These are phyloP conservation scores for Populus davidiana DNA, from an alignment of 345 rosid genomes.

Conservation along the genomic window DNA sequence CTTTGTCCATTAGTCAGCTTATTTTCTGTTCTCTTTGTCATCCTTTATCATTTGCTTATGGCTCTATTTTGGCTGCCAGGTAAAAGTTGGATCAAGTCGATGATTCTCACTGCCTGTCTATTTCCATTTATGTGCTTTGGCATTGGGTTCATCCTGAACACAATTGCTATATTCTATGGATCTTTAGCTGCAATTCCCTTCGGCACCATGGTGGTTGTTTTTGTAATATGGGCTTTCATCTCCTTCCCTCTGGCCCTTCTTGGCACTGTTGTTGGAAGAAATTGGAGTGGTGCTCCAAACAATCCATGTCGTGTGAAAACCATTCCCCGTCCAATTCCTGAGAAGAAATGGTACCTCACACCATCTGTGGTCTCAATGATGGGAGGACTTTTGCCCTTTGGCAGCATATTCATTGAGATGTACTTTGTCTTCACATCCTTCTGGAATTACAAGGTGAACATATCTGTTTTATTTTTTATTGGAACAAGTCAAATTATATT, in stretches of 20 bases:
- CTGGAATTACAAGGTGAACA: conserved; percentile 93
- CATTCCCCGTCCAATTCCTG: conserved; percentile 93
- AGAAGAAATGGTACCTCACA: conserved; percentile 94
- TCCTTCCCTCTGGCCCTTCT: conserved; percentile 93
- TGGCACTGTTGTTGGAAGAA: conserved; percentile 91
- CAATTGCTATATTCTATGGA: conserved; percentile 86
- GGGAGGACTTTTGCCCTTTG: conserved; percentile 93
- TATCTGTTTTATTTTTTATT: not conserved
- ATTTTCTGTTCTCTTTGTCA: not conserved
- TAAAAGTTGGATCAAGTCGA: conserved; percentile 89
- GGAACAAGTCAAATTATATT: not conserved
- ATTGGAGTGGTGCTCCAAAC: conserved; percentile 93
- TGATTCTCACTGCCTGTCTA: conserved; percentile 91
- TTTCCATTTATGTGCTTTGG: conserved; percentile 93
- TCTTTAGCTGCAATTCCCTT: conserved; percentile 94
- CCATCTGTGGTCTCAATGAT: conserved; percentile 86
- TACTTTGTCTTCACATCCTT: conserved; percentile 95
- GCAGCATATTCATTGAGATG: conserved; percentile 97
- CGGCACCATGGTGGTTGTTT: conserved; percentile 93
- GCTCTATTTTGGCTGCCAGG: conserved; percentile 41
- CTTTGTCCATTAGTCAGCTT: conserved; percentile 6
- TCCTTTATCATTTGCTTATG: conserved; percentile 3
- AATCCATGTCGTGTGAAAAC: conserved; percentile 97
- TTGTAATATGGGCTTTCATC: conserved; percentile 88
- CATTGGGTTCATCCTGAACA: conserved; percentile 80